Evolutionary conservation across 768 basidiomycete species (phyloP).

Genomic region (Suillus subluteus): DNA sequence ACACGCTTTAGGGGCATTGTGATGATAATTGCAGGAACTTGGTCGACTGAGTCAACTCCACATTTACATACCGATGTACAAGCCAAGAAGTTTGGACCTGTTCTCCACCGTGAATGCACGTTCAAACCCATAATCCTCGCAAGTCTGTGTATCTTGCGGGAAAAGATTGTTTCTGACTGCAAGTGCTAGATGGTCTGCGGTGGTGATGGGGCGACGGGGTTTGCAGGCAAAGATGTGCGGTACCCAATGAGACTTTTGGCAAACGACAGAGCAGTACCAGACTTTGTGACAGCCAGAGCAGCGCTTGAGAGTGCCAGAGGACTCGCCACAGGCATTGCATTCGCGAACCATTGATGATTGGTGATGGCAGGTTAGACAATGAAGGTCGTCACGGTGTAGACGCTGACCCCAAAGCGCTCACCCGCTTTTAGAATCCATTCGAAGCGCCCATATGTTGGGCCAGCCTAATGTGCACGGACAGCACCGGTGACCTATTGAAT

Average conservation of each 20-base stretch:
- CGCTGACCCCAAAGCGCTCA: too few relatives aligned
- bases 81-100: constrained; percentile 29
- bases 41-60: background rate
- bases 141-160: constrained; percentile 35
- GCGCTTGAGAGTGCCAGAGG: background rate
- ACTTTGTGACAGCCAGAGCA: background rate
- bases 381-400: background rate
- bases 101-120: constrained; percentile 22
- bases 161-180: constrained; percentile 22
- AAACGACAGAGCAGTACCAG: background rate
- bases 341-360: too few relatives aligned
- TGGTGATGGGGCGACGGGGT: background rate
- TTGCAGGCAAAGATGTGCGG: background rate
- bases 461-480: too few relatives aligned
- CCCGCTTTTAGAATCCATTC: too few relatives aligned
- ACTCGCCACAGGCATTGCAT: too few relatives aligned
- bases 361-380: background rate
- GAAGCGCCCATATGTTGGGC: background rate
- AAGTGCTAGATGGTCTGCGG: constrained; percentile 27
- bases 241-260: background rate
- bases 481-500: too few relatives aligned
- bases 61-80: constrained; percentile 27
- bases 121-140: constrained; percentile 40
- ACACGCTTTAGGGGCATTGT: background rate
- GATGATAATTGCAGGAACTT: background rate